Conservation (phyloP, 2,329 filamentous ascomycete species). For the Xylaria sp. region DNA sequence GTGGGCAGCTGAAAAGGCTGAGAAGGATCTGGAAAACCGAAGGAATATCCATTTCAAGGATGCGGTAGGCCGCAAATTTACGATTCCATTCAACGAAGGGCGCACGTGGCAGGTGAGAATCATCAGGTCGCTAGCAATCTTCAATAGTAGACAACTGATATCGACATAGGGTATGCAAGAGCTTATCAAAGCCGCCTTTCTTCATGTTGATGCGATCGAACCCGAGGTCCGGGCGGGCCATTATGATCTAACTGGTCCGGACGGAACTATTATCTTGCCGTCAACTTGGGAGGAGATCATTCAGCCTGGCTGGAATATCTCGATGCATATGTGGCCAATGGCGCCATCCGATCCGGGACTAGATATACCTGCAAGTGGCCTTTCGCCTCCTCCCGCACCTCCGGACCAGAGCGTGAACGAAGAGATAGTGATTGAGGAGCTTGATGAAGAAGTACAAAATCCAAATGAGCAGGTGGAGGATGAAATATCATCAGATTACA, state of each 20-base stretch:
- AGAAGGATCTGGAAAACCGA: constrained; percentile 27
- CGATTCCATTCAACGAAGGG: constrained; percentile 29
- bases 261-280: constrained; percentile 81
- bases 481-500: constrained; percentile 3
- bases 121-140: not conserved
- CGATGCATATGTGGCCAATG: constrained; percentile 71
- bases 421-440: not conserved
- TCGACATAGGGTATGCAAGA: constrained; percentile 78
- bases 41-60: constrained; percentile 33
- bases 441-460: not conserved
- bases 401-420: not conserved
- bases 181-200: constrained; percentile 81
- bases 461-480: not conserved
- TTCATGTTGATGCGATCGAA: constrained; percentile 78
- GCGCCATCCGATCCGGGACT: not conserved
- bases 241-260: constrained; percentile 79
- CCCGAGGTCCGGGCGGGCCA: constrained; percentile 78
- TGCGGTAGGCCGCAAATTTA: constrained; percentile 31
- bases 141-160: constrained; percentile 5
- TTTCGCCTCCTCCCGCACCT: not conserved
- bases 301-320: constrained; percentile 76
- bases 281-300: constrained; percentile 81
- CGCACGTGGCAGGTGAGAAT: constrained; percentile 29
- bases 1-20: constrained; percentile 28
- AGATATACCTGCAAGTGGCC: not conserved